Evolutionary conservation across 768 basidiomycete genomes (phyloP), one percentile per base, ranked within the genome.

Genomic region (Tephrocybe sp.): DNA sequence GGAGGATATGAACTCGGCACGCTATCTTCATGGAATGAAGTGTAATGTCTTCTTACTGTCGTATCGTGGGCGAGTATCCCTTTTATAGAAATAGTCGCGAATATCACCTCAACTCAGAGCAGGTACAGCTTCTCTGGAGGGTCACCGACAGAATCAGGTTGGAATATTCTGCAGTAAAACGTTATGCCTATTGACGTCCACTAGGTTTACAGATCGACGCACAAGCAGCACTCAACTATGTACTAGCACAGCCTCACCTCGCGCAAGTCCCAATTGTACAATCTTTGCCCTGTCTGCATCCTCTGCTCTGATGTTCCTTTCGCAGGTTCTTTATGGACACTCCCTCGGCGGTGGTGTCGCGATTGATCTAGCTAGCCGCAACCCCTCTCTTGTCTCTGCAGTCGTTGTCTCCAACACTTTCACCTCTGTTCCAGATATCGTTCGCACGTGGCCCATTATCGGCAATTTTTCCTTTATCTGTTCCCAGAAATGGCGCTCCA

Each of bases 381-480:
- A 93, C 62, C 73, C 83, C 1, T 66, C 78, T 30, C 57, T 88
- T 83, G 77, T 93, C 43, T 52, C 75, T 4, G 91, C 84, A 0
- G 72, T 95, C 20, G 80, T 96, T 33, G 70, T 95, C 52, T 93
- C 95, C 70, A 95, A 95, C 64, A 94, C 94, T 0, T 96, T 94
- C 68, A 78, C 85, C 33, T 90, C 87, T 25, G 79, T 96, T 39
- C 86, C 86, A 1, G 77, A 80, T 33, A 78, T 95, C 37, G 86
- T 91, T 0, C 72, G 76, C 51, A 76, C 78, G 11, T 73, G 90
- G 58, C 91, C 91, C 1, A 58, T 80, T 41, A 76, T 93, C 25
- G 73, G 79, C 78, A 1, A 73, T 92, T 64, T 36, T 36, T 73
- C 88, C 10, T 86, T 85, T 62, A 74, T 93, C 10, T 85, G 86